Conservation (phyloP, 306 rosid genomes). For the Alnus glutinosa region DNA sequence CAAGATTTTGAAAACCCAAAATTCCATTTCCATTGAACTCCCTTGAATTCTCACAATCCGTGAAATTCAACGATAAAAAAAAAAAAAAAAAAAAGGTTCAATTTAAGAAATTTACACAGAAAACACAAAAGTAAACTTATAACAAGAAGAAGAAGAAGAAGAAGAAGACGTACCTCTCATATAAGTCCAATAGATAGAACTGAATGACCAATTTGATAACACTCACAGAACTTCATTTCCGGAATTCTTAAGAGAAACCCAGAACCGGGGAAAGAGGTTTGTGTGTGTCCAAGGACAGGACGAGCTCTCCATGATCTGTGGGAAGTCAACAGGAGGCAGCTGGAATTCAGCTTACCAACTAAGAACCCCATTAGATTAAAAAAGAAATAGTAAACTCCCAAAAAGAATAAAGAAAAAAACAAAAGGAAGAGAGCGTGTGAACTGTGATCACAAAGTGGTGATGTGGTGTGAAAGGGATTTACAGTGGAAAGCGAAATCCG, state of each 20-base stretch:
- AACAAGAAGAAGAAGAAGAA: constrained; percentile 2
- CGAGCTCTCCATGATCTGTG: constrained; percentile 47
- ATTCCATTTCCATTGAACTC: constrained; percentile 9
- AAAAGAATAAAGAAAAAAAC: not conserved
- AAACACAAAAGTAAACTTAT: not conserved
- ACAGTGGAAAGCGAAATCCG: constrained; percentile 21
- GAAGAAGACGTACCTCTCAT: constrained; percentile 31
- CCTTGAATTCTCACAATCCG: not conserved
- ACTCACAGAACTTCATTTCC: not conserved
- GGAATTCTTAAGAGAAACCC: constrained; percentile 10
- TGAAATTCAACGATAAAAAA: not conserved
- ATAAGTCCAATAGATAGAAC: constrained; percentile 12
- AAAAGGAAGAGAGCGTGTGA: not conserved
- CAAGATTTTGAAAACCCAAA: constrained; percentile 2
- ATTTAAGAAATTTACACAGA: not conserved
- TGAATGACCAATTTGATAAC: not conserved
- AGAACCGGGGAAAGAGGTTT: constrained; percentile 15
- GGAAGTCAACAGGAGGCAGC: constrained; percentile 52
- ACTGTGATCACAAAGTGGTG: not conserved
- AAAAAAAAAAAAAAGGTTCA: not conserved
- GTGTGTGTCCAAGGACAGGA: constrained; percentile 28
- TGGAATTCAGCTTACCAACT: constrained; percentile 54
- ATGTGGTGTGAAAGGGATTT: constrained; percentile 7
- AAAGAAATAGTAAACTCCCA: not conserved
- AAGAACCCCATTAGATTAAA: constrained; percentile 15